Base-by-base conservation (phyloP, 2,329 filamentous ascomycete genomes). In the Venturiaceae sp. region DNA sequence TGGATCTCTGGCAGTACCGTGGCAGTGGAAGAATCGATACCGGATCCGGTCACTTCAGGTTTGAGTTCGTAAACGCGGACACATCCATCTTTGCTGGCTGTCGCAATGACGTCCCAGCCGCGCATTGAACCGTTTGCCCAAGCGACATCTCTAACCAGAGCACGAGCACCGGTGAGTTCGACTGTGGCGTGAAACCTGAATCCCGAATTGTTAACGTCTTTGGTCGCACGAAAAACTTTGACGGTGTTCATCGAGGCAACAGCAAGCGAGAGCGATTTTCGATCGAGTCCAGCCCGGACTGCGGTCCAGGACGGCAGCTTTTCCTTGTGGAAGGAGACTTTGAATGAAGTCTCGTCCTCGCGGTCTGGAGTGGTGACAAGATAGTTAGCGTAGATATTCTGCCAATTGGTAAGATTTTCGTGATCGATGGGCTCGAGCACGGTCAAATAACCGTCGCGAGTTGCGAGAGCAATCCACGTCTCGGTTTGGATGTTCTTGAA, bases 91-190 rank as follows among this genome's bases (percentile, higher is more conserved):
- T 95, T 95, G 69, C 90, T 94, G 2, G 91, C 92, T 5, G 92
- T 95, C 3, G 92, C 94, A 65, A 97, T 82, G 59, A 92, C 81
- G 70, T 99, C 94, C 69, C 90, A 92, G 1, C 92, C 92, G 39
- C 92, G 79, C 66, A 95, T 90, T 63, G 91, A 95, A 13, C 91
- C 92, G 53, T 91, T 88, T 1, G 92, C 90, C 94, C 94, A 99
- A 2, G 90, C 86, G 1, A 96, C 83, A 69, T 96, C 92, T 53
- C 92, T 81, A 6, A 96, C 88, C 39, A 97, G 79, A 0, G 86
- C 85, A 7, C 83, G 80, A 65, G 96, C 88, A 1, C 85, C 84
- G 32, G 78, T 77, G 16, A 97, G 76, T 67, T 91, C 87, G 21
- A 86, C 85, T 0, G 91, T 91, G 7, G 89, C 82, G 69, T 95